These are phyloP conservation scores for Termitomyces sp. DNA, from an alignment of 768 basidiomycete species.

Conservation along the genomic window DNA sequence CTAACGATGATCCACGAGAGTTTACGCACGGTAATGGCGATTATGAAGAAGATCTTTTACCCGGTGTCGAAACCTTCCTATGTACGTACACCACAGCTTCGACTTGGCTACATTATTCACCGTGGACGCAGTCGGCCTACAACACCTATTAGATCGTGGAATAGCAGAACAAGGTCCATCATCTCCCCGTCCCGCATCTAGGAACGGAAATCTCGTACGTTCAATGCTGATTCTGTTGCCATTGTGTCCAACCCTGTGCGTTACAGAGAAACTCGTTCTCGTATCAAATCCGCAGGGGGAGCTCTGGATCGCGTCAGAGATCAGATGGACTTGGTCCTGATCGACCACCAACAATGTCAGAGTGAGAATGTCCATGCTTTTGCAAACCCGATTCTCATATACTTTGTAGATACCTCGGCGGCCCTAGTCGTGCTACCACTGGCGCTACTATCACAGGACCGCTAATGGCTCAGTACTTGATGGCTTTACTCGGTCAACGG, in stretches of 20 bases:
- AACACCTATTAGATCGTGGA: constrained; percentile 33
- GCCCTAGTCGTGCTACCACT: constrained; percentile 23
- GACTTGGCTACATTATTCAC: neutral
- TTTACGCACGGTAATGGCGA: constrained; percentile 42
- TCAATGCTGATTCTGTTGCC: neutral
- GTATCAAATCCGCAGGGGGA: constrained; percentile 12
- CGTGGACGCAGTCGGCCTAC: constrained; percentile 27
- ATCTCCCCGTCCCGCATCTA: constrained; percentile 5
- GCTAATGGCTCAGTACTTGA: constrained; percentile 70
- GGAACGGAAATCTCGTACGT: constrained; percentile 6
- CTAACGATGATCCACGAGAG: constrained; percentile 69
- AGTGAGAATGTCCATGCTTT: constrained; percentile 34
- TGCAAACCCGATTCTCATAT: neutral
- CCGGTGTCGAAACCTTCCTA: constrained; percentile 45
- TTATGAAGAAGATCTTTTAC: constrained; percentile 29
- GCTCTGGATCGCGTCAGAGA: constrained; percentile 7
- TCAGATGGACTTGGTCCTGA: constrained; percentile 10
- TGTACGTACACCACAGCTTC: constrained; percentile 28
- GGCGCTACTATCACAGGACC: constrained; percentile 48
- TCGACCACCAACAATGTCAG: constrained; percentile 45
- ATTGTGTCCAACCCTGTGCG: neutral
- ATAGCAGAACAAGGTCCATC: constrained; percentile 16
- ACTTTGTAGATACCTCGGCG: constrained; percentile 27
- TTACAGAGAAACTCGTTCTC: constrained; percentile 14
- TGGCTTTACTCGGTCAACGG: constrained; percentile 54